Conservation (phyloP, 192 early-diverging fungal species). For the Dispira parvispora region DNA sequence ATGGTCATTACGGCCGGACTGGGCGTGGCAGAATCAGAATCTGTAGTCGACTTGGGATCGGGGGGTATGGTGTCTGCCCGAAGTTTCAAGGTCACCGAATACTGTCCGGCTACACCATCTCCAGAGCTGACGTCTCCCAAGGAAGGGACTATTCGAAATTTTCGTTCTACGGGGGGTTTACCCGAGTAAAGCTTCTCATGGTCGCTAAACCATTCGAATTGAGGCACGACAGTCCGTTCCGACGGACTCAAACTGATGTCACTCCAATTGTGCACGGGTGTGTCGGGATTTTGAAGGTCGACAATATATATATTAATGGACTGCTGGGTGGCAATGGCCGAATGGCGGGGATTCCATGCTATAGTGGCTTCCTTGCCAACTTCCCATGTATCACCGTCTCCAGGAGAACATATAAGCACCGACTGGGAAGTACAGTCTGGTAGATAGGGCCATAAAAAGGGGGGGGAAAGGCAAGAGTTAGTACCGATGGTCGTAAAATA, state of each 20-base stretch:
- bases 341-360: conserved; percentile 7
- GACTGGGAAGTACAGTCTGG: not conserved
- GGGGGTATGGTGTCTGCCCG: conserved; percentile 2
- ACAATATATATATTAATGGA: conserved; percentile 10
- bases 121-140: not conserved
- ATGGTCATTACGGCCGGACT: not conserved
- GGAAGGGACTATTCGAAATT: not conserved
- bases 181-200: conserved; percentile 6
- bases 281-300: conserved; percentile 6
- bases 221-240: not conserved
- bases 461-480: no score
- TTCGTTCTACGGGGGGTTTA: not conserved
- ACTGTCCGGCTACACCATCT: conserved; percentile 3
- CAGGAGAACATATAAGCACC: conserved; percentile 8
- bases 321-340: conserved; percentile 7
- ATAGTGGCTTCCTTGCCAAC: not conserved
- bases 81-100: not conserved
- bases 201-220: conserved; percentile 10
- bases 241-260: not conserved
- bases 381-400: not conserved
- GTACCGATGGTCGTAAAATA: no score
- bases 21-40: not conserved
- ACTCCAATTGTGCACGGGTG: conserved; percentile 1
- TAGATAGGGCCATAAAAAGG: not conserved
- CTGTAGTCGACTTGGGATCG: not conserved